Conservation (phyloP, 805 yeast species). For the Hanseniaspora lachancei region DNA sequence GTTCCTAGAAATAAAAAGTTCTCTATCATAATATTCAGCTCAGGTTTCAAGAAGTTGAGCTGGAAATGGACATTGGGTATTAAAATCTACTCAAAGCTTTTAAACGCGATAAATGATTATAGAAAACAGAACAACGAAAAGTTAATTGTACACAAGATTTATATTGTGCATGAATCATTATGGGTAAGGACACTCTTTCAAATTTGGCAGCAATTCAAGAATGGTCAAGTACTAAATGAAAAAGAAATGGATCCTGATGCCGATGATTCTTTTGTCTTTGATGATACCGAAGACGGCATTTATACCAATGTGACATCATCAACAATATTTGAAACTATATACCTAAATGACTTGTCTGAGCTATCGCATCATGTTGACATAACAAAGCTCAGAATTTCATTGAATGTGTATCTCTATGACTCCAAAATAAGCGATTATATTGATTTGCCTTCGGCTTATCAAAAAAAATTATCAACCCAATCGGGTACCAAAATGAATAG, state of each 20-base stretch:
- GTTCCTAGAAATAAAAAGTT: constrained; percentile 49
- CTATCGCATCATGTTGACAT: constrained; percentile 56
- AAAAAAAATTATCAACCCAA: constrained; percentile 15
- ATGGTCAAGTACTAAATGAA: constrained; percentile 33
- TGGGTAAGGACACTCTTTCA: constrained; percentile 66
- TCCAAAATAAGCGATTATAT: constrained; percentile 39
- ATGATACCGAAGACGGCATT: neutral
- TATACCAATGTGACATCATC: neutral
- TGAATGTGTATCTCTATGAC: constrained; percentile 61
- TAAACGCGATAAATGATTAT: constrained; percentile 40
- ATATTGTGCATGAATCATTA: constrained; percentile 86
- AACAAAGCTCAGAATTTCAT: constrained; percentile 59
- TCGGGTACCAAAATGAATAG: constrained; percentile 22
- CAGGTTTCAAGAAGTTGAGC: constrained; percentile 50
- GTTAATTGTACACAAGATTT: constrained; percentile 40
- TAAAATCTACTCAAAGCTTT: constrained; percentile 43
- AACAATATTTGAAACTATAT: constrained; percentile 23
- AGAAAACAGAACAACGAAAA: constrained; percentile 4
- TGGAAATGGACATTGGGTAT: constrained; percentile 59
- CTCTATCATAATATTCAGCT: constrained; percentile 62
- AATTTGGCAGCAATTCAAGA: constrained; percentile 48
- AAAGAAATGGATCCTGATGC: neutral
- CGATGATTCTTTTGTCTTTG: constrained; percentile 3
- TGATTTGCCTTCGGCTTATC: constrained; percentile 33
- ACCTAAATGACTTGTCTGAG: constrained; percentile 39